Evolutionary conservation across 2,329 filamentous ascomycete genomes (phyloP).

Genomic region (Aspergillus sergii): DNA sequence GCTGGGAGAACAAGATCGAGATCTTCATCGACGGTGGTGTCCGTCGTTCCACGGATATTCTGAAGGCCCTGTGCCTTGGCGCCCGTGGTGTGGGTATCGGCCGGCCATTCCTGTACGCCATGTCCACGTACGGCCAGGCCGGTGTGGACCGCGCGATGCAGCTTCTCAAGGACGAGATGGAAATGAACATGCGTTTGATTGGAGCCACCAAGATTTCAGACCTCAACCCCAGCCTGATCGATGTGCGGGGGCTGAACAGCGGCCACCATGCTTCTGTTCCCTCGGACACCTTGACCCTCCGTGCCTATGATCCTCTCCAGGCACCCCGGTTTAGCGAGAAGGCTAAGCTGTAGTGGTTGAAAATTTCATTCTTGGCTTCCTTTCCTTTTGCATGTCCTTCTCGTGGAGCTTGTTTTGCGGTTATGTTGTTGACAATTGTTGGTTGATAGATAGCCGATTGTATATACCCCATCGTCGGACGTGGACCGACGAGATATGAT

Average conservation of each 20-base stretch:
- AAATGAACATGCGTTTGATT: slow-evolving; percentile 98
- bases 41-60: slow-evolving; percentile 85
- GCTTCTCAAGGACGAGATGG: slow-evolving; percentile 91
- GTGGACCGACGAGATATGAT: background rate
- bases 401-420: background rate
- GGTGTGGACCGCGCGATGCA: slow-evolving; percentile 94
- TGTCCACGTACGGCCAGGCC: slow-evolving; percentile 84
- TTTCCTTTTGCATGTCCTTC: background rate
- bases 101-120: slow-evolving; percentile 91
- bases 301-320: slow-evolving; percentile 59
- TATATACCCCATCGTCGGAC: slow-evolving; percentile 11
- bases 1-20: slow-evolving; percentile 76
- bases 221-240: slow-evolving; percentile 77
- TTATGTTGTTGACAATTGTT: background rate
- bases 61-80: slow-evolving; percentile 92
- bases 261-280: slow-evolving; percentile 63
- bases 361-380: background rate
- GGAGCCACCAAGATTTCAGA: slow-evolving; percentile 75
- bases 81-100: slow-evolving; percentile 93
- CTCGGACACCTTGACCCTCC: slow-evolving; percentile 60
- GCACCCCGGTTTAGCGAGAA: slow-evolving; percentile 54
- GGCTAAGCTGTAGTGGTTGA: slow-evolving; percentile 39
- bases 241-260: slow-evolving; percentile 67
- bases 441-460: background rate
- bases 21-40: slow-evolving; percentile 91